Evolutionary conservation across 116 monocot genomes (phyloP), one percentile per base, ranked within the genome.

Genomic region (Cymodocea nodosa): DNA sequence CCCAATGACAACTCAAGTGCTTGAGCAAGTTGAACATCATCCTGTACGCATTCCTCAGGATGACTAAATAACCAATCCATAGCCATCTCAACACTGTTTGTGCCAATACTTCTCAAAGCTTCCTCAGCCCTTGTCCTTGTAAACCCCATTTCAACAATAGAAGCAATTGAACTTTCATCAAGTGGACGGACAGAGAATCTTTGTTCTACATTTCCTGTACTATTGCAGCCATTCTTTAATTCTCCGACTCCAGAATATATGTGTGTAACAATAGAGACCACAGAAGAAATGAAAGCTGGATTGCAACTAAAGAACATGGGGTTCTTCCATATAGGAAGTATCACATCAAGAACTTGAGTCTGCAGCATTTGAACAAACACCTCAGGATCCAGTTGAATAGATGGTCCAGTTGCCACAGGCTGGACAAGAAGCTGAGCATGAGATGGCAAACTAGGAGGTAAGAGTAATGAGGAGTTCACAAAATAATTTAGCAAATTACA

Each of bases 31-130:
- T 90, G 80, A 36, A 78, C 81, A 79, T 90, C 86, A 73, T 90
- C 90, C 55, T 86, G 90, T 50, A 76, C 80, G 65, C 65, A 50
- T 66, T 90, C 90, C 52, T 90, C 90, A 56, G 86, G 86, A 73
- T 90, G 90, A 59, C 71, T 83, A 57, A 90, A 81, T 59, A 90
- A 80, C 90, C 90, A 90, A 78, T 90, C 90, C 51, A 81, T 90
- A 18, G 90, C 90, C 74, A 90, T 59, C 48, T 84, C 90, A 53
- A 90, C 86, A 75, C 84, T 90, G 67, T 90, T 86, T 66, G 84
- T 74, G 18, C 82, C 77, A 22, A 86, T 83, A 59, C 63, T 83
- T 70, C 90, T 78, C 58, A 90, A 67, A 66, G 90, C 90, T 71
- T 84, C 90, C 70, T 90, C 90, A 22, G 83, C 90, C 17, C 79